These are phyloP conservation scores for Capsicum rhomboideum DNA, from an alignment of 257 asterid species.

Conservation along the genomic window DNA sequence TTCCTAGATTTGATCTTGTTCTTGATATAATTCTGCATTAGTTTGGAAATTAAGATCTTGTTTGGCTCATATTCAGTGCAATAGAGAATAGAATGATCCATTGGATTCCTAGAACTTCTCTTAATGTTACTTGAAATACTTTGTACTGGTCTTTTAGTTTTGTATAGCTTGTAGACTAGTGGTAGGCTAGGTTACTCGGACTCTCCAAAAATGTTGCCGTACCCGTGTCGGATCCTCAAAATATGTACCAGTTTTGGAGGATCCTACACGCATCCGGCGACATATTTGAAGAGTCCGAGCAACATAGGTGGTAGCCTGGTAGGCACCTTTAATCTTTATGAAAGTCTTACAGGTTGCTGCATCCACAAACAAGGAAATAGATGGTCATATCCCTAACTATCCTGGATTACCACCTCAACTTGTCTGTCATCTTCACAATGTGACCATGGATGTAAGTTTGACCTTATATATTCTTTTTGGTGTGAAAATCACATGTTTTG, in stretches of 20 bases:
- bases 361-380: conserved; percentile 86
- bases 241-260: too few species aligned
- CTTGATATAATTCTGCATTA: not conserved
- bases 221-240: too few species aligned
- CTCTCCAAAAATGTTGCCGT: too few species aligned
- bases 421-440: conserved; percentile 92
- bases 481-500: not conserved
- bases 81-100: not conserved
- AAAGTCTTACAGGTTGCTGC: conserved; percentile 65
- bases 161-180: not conserved
- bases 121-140: not conserved
- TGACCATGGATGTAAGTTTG: conserved; percentile 80
- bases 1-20: not conserved
- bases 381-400: conserved; percentile 72
- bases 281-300: too few species aligned
- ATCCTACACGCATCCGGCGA: too few species aligned
- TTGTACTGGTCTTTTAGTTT: not conserved
- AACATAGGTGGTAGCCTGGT: not conserved
- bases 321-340: not conserved
- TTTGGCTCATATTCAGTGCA: not conserved
- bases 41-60: not conserved
- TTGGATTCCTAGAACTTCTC: not conserved
- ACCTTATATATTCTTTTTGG: not conserved
- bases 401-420: conserved; percentile 91
- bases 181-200: not conserved